Conservation (phyloP, 164 flowering plant genomes). For the Vitis labrusca region DNA sequence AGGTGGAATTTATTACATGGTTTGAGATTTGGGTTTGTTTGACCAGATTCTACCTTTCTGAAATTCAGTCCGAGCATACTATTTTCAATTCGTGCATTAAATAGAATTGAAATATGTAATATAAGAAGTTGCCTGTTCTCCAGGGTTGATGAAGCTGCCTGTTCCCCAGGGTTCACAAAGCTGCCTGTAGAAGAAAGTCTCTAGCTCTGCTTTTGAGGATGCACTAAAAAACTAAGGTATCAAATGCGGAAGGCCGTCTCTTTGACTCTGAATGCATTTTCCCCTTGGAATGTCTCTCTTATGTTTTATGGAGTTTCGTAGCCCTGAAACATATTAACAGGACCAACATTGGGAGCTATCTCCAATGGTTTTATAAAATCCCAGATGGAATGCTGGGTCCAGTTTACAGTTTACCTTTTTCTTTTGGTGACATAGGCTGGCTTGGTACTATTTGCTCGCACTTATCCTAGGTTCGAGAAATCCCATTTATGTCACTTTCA, state of each 20-base stretch:
- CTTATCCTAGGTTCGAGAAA: neutral
- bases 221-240: slow-evolving; percentile 14
- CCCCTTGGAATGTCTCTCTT: slow-evolving; percentile 7
- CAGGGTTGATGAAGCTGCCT: neutral
- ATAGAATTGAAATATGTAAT: too few species aligned
- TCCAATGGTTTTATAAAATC: slow-evolving; percentile 10
- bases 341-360: neutral
- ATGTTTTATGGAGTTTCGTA: slow-evolving; percentile 18
- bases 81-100: too few species aligned
- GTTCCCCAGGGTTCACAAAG: slow-evolving; percentile 17
- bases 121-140: neutral
- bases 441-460: slow-evolving; percentile 2
- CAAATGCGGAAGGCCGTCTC: slow-evolving; percentile 12
- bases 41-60: too few species aligned
- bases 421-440: slow-evolving; percentile 5
- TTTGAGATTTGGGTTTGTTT: too few species aligned
- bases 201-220: slow-evolving; percentile 7
- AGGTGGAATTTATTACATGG: too few species aligned
- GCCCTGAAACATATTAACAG: slow-evolving; percentile 22
- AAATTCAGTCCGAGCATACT: too few species aligned
- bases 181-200: slow-evolving; percentile 14
- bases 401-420: slow-evolving; percentile 2
- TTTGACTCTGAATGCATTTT: slow-evolving; percentile 11
- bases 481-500: too few species aligned
- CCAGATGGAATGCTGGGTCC: slow-evolving; percentile 19